Evolutionary conservation across 257 asterid genomes (phyloP), one percentile per base, ranked within the genome.

Genomic region (Leonotis leonurus): DNA sequence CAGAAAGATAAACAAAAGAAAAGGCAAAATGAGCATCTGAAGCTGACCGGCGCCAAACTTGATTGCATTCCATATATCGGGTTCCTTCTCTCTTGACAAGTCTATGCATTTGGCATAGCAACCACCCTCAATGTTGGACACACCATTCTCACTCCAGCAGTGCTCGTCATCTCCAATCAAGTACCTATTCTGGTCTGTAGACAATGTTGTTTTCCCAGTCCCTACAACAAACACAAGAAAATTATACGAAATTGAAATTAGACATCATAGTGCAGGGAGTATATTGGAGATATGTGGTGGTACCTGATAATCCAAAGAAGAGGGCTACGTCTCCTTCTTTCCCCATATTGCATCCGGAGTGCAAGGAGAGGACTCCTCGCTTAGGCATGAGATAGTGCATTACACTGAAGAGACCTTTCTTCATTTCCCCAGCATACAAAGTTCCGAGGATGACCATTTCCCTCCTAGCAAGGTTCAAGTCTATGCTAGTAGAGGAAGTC

Each of bases 301-400:
- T 81, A 90, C 97, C 96, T 58, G 97, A 90, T 73, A 90, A 77
- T 49, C 97, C 97, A 51, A 87, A 90, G 82, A 90, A 87, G 75
- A 90, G 90, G 66, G 97, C 97, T 1, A 87, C 97, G 68, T 90
- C 96, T 59, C 97, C 97, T 8, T 66, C 81, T 73, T 85, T 90
- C 13, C 96, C 96, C 90, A 87, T 72, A 68, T 91, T 91, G 70
- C 95, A 83, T 9, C 98, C 98, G 1, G 98, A 90, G 81, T 90
- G 98, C 8, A 91, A 69, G 36, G 98, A 88, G 53, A 91, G 95
- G 62, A 91, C 86, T 18, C 79, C 81, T 2, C 98, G 95, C 83
- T 79, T 85, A 56, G 98, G 98, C 98, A 91, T 91, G 78, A 91
- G 94, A 75, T 91, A 91, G 72, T 88, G 98, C 98, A 91, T 91